Evolutionary conservation across 192 early-diverging fungal genomes (phyloP).

Genomic region (Glomus cerebriforme): DNA sequence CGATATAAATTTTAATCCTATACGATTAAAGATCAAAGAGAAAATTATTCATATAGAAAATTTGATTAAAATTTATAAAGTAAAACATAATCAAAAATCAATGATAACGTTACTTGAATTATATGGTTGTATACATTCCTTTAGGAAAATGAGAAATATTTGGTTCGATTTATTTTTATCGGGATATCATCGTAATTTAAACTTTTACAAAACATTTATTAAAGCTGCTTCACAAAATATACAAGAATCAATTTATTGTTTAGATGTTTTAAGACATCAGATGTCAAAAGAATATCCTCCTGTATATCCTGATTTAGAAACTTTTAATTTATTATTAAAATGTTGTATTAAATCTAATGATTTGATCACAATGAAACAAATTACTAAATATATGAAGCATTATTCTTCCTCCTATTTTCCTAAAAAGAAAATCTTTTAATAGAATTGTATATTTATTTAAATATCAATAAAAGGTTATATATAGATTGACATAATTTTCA

Average conservation of each 20-base stretch:
- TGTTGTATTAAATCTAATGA: not conserved
- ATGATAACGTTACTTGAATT: constrained; percentile 4
- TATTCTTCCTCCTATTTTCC: not conserved
- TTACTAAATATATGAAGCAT: not conserved
- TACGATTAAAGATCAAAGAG: not conserved
- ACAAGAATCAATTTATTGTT: constrained; percentile 1
- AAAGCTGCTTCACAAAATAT: not conserved
- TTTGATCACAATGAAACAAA: not conserved
- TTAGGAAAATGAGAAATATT: not conserved
- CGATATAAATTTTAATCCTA: not conserved
- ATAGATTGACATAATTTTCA: too few relatives aligned
- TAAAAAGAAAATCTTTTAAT: not conserved
- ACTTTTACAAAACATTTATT: constrained; percentile 15
- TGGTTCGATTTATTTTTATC: constrained; percentile 6
- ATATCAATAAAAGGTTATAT: too few relatives aligned
- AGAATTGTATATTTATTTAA: too few relatives aligned
- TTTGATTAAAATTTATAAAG: constrained; percentile 1
- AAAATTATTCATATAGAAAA: not conserved
- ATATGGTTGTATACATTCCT: not conserved
- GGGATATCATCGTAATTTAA: not conserved
- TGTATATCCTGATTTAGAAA: constrained; percentile 4
- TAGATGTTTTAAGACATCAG: constrained; percentile 17
- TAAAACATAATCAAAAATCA: constrained; percentile 2
- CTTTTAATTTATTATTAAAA: not conserved
- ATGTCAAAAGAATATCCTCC: constrained; percentile 10